These are phyloP conservation scores for Chlorella sp. DNA, from an alignment of 139 green algal genomes.

Conservation along the genomic window DNA sequence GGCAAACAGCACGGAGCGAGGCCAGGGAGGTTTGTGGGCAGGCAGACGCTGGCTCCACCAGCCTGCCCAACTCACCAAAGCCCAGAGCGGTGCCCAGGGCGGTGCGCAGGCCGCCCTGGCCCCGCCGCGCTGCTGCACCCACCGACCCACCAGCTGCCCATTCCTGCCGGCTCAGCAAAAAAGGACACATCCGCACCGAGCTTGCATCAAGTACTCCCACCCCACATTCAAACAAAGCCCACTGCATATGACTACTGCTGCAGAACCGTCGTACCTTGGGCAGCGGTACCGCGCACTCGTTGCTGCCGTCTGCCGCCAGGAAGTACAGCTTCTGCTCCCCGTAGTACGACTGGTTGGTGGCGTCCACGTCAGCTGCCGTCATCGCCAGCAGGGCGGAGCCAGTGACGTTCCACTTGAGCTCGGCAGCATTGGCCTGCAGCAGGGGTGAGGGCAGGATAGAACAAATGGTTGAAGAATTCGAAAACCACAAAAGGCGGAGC, in stretches of 20 bases:
- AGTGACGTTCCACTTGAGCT: conserved; percentile 69
- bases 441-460: background rate
- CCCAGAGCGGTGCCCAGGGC: too few species aligned
- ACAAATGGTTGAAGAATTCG: background rate
- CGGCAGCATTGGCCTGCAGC: conserved; percentile 47
- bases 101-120: too few species aligned
- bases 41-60: background rate
- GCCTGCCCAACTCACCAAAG: too few species aligned
- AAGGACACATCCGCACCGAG: too few species aligned
- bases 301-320: conserved; percentile 68
- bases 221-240: too few species aligned
- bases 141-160: too few species aligned
- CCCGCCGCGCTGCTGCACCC: too few species aligned
- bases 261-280: conserved; percentile 78
- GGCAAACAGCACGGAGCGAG: background rate
- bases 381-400: conserved; percentile 83
- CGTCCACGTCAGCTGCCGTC: conserved; percentile 89
- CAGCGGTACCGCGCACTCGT: conserved; percentile 77
- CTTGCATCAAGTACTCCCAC: too few species aligned
- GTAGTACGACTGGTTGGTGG: conserved; percentile 79
- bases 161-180: too few species aligned
- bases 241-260: too few species aligned
- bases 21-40: background rate
- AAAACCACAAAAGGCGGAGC: too few species aligned
- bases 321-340: conserved; percentile 94